These are phyloP conservation scores for Saccharomycopsis oosterbeekiorum DNA, from an alignment of 805 yeast species.

Conservation along the genomic window DNA sequence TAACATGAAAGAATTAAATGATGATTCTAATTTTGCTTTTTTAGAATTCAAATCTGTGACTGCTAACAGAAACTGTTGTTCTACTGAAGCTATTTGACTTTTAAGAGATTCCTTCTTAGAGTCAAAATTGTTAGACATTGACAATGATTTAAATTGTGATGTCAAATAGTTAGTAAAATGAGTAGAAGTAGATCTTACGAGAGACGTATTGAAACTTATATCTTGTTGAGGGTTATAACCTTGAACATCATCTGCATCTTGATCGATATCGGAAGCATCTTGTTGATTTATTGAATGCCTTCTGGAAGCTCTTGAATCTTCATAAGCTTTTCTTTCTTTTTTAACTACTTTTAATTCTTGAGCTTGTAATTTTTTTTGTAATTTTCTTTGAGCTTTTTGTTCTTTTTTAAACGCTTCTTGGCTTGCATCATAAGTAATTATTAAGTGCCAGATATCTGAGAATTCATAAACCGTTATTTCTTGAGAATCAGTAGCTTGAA, in stretches of 20 bases:
- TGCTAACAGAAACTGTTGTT: conserved; percentile 2
- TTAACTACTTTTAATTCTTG: conserved; percentile 9
- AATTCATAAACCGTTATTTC: conserved; percentile 11
- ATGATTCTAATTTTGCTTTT: conserved; percentile 7
- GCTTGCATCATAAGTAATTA: conserved; percentile 7
- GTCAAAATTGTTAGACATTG: conserved; percentile 6
- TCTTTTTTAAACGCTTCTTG: conserved; percentile 5
- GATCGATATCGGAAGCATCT: background rate
- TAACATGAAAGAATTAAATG: conserved; percentile 5
- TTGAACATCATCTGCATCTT: background rate
- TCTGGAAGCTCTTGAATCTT: conserved; percentile 3
- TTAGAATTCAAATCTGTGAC: conserved; percentile 2
- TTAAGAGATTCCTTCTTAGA: conserved; percentile 10
- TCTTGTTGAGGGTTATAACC: background rate
- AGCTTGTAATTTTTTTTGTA: conserved; percentile 8
- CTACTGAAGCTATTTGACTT: conserved; percentile 5
- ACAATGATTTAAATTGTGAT: conserved; percentile 13
- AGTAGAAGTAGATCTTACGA: background rate
- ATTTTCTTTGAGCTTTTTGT: conserved; percentile 10
- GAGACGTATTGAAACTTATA: background rate
- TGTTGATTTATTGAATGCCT: background rate
- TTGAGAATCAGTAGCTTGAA: conserved; percentile 9
- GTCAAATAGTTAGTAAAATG: conserved; percentile 11
- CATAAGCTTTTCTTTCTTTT: conserved; percentile 8
- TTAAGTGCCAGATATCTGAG: conserved; percentile 4